Conservation (phyloP, 176 grass and related monocot species). For the Oryza glaberrima region DNA sequence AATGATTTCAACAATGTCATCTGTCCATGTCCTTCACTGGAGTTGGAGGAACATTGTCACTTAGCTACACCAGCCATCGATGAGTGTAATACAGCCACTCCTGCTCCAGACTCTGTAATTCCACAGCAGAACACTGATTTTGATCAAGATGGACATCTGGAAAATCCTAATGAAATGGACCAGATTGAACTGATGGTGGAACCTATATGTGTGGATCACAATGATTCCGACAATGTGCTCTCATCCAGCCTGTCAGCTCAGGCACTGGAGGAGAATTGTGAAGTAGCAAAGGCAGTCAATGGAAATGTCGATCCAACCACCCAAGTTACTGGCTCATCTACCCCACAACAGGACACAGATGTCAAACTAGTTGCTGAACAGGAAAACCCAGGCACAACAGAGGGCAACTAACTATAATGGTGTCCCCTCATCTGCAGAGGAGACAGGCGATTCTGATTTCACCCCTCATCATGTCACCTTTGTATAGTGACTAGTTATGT, state of each 20-base stretch:
- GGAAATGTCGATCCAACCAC: not conserved
- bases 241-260: slow-evolving; percentile 4
- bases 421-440: not conserved
- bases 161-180: slow-evolving; percentile 35
- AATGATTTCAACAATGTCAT: slow-evolving; percentile 18
- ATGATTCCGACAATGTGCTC: slow-evolving; percentile 6
- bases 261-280: not conserved
- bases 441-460: not conserved
- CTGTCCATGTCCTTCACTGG: slow-evolving; percentile 30
- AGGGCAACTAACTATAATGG: slow-evolving; percentile 1
- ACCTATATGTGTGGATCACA: slow-evolving; percentile 31
- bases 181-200: slow-evolving; percentile 30
- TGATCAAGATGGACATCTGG: slow-evolving; percentile 41
- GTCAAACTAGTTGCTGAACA: slow-evolving; percentile 28
- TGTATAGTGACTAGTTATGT: slow-evolving; percentile 27
- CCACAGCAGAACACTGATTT: slow-evolving; percentile 25
- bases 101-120: slow-evolving; percentile 22
- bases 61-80: slow-evolving; percentile 14
- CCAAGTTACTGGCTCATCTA: slow-evolving; percentile 19
- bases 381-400: slow-evolving; percentile 30
- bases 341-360: not conserved
- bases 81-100: slow-evolving; percentile 25
- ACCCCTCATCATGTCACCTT: not conserved
- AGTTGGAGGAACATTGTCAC: slow-evolving; percentile 27
- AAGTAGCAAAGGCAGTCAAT: not conserved